Conservation (phyloP, 257 asterid genomes). For the Thymus quinquecostatus region DNA sequence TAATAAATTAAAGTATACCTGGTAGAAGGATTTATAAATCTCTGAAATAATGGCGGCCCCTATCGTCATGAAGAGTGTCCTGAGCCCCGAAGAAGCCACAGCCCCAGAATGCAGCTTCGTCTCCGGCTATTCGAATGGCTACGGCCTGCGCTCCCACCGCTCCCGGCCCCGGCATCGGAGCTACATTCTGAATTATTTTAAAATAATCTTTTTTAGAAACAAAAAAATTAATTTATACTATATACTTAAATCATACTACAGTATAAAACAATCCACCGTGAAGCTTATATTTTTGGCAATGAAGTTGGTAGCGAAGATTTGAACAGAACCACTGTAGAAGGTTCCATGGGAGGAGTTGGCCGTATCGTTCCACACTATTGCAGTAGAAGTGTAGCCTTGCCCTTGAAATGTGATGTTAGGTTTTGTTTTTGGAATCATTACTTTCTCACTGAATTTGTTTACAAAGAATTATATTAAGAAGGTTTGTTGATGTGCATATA, state of each 20-base stretch:
- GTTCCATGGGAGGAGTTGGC: constrained; percentile 87
- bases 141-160: constrained; percentile 90
- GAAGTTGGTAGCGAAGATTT: constrained; percentile 78
- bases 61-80: constrained; percentile 87
- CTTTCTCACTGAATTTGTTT: constrained; percentile 66
- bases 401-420: constrained; percentile 90
- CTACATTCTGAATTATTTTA: constrained; percentile 59
- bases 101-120: constrained; percentile 83
- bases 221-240: background rate
- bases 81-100: constrained; percentile 98
- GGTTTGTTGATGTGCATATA: too few relatives aligned
- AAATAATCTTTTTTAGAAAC: too few relatives aligned
- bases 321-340: constrained; percentile 85
- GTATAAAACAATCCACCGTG: constrained; percentile 50
- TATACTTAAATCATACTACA: background rate
- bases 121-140: constrained; percentile 80
- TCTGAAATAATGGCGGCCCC: constrained; percentile 89
- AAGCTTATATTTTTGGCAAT: constrained; percentile 88
- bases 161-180: constrained; percentile 84
- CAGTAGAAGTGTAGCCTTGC: constrained; percentile 88
- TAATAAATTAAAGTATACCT: constrained; percentile 39
- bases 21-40: constrained; percentile 87
- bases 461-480: too few relatives aligned
- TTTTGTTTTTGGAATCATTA: constrained; percentile 66
- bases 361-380: constrained; percentile 88